phyloP scores from a whole-genome alignment of 2,329 filamentous ascomycete species.

The Cladophialophora bantiana region DNA sequence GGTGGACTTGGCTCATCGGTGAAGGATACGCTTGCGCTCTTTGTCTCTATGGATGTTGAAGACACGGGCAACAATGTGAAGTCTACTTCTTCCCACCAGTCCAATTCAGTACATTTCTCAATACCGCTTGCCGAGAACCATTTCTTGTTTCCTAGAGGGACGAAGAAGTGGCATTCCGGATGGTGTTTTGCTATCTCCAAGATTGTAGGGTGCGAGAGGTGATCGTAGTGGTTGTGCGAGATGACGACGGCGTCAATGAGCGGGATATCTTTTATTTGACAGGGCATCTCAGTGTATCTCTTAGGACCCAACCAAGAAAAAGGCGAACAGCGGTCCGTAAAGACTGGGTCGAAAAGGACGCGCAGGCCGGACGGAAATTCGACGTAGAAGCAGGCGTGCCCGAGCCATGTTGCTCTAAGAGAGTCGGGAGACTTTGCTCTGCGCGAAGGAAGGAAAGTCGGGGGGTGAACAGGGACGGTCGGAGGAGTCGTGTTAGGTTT shows the following conservation, averaged over 20 bases:
- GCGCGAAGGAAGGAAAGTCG: slow-evolving; percentile 70
- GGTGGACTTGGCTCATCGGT: slow-evolving; percentile 37
- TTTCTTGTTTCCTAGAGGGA: slow-evolving; percentile 78
- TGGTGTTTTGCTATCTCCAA: slow-evolving; percentile 73
- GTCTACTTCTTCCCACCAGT: slow-evolving; percentile 91
- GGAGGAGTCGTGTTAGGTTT: slow-evolving; percentile 69
- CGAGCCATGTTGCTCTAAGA: slow-evolving; percentile 90
- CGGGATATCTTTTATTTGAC: slow-evolving; percentile 78
- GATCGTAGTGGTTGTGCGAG: slow-evolving; percentile 92
- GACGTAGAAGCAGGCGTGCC: slow-evolving; percentile 91
- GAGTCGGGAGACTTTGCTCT: slow-evolving; percentile 53
- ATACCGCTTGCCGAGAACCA: slow-evolving; percentile 81
- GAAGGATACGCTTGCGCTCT: slow-evolving; percentile 43
- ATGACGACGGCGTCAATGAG: slow-evolving; percentile 68
- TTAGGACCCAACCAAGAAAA: slow-evolving; percentile 72
- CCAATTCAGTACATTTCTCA: slow-evolving; percentile 80
- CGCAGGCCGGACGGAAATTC: slow-evolving; percentile 87
- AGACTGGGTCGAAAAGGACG: slow-evolving; percentile 92
- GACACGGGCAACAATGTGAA: slow-evolving; percentile 63
- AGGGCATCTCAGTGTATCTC: slow-evolving; percentile 79
- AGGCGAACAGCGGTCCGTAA: slow-evolving; percentile 85
- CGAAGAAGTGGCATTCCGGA: slow-evolving; percentile 85
- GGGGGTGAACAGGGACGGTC: slow-evolving; percentile 70
- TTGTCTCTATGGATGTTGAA: slow-evolving; percentile 40
- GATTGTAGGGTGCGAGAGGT: slow-evolving; percentile 79